Base-by-base conservation (phyloP, 2,329 filamentous ascomycete species). In the Penicillium psychrosexuale region DNA sequence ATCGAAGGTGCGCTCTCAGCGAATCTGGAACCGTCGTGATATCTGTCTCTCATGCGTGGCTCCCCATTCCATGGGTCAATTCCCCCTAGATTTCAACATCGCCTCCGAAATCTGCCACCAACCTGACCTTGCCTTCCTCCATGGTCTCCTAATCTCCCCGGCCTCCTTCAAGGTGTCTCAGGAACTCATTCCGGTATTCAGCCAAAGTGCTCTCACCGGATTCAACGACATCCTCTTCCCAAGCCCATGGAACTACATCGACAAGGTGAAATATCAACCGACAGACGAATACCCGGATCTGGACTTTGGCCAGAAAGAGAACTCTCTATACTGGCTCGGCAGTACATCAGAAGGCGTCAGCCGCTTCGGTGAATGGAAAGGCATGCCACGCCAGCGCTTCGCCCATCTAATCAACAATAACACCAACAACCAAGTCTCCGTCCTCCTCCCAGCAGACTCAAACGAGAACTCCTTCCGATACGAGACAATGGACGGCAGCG, bases 221-320 rank as follows among this genome's bases (percentile, higher is more conserved):
- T 93, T 89, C 73, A 84, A 82, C 59, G 90, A 95, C 67, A 89
- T 95, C 33, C 72, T 92, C 22, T 87, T 91, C 49, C 90, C 90
- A 0, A 77, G 80, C 63, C 71, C 81, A 0, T 84, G 82, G 82
- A 84, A 84, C 62, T 86, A 85, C 60, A 71, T 83, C 56, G 80
- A 83, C 56, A 84, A 84, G 66, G 78, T 77, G 12, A 73, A 73
- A 57, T 82, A 83, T 47, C 66, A 74, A 0, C 80, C 82, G 27
- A 78, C 80, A 1, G 73, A 80, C 3, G 76, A 76, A 5, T 70
- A 77, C 47, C 81, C 80, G 0, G 83, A 86, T 60, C 69, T 68
- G 6, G 68, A 73, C 0, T 92, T 89, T 59, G 65, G 74, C 0
- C 75, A 84, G 45, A 91, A 91, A 64, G 77, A 82, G 42, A 81